Evolutionary conservation across 805 yeast species (phyloP).

Genomic region (Priceomyces fermenticarens): DNA sequence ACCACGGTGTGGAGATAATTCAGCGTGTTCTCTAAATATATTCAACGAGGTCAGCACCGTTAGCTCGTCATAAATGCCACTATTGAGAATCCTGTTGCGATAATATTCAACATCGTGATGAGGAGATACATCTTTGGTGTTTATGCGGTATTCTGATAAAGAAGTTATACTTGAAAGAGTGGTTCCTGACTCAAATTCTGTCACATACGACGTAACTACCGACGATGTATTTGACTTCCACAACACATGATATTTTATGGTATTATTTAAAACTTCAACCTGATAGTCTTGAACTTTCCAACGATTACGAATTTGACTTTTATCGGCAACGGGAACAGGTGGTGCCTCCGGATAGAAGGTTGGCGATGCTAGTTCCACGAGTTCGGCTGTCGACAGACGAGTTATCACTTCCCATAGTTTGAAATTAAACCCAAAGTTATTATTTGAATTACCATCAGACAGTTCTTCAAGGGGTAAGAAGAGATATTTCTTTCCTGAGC

Average conservation of each 20-base stretch:
- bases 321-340: constrained; percentile 1
- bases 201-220: constrained; percentile 29
- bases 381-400: constrained; percentile 4
- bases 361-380: constrained; percentile 10
- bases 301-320: constrained; percentile 20
- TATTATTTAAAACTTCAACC: constrained; percentile 1
- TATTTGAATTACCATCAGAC: constrained; percentile 4
- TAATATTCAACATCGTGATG: constrained; percentile 36
- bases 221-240: constrained; percentile 67
- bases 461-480: constrained; percentile 14
- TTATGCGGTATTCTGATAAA: constrained; percentile 8
- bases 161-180: constrained; percentile 13
- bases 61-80: constrained; percentile 45
- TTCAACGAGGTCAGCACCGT: constrained; percentile 53
- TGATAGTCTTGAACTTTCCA: constrained; percentile 48
- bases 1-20: constrained; percentile 6
- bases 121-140: constrained; percentile 19
- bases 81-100: constrained; percentile 45
- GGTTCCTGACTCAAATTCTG: constrained; percentile 13
- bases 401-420: constrained; percentile 19
- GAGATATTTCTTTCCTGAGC: constrained; percentile 11
- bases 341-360: constrained; percentile 18
- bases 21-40: constrained; percentile 44
- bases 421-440: constrained; percentile 19
- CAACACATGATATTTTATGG: constrained; percentile 32